These are phyloP conservation scores for Quercus dentata DNA, from an alignment of 306 rosid species.

Conservation along the genomic window DNA sequence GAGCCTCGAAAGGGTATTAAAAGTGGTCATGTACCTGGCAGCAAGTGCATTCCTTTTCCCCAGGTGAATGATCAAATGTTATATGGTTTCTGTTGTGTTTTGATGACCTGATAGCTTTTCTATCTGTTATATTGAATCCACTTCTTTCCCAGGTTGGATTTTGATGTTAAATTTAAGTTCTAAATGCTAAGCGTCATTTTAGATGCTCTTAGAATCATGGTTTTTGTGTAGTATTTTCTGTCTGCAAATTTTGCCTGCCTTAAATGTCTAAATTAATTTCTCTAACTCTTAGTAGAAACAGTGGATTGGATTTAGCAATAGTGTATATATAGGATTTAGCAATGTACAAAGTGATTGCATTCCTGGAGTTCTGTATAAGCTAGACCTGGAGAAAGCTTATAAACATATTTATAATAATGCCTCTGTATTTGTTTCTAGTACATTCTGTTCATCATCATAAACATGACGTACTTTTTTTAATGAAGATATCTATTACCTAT, in stretches of 20 bases:
- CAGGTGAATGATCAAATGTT: conserved; percentile 46
- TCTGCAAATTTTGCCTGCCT: neutral
- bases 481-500: too few species aligned
- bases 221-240: neutral
- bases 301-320: neutral
- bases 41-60: conserved; percentile 78
- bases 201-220: neutral
- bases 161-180: neutral
- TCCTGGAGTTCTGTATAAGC: too few species aligned
- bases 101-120: neutral
- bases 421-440: too few species aligned
- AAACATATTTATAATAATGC: too few species aligned
- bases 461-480: too few species aligned
- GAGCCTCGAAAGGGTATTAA: conserved; percentile 91
- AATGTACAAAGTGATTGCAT: too few species aligned
- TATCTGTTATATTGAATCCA: neutral
- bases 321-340: too few species aligned
- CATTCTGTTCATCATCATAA: too few species aligned
- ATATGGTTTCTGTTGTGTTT: neutral
- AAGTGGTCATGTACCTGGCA: conserved; percentile 92
- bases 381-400: too few species aligned
- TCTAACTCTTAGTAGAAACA: neutral
- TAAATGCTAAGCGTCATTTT: neutral
- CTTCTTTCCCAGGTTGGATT: neutral
- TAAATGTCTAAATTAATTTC: neutral